phyloP scores from a whole-genome alignment of 2,329 filamentous ascomycete genomes.

The Colletotrichum sidae region DNA sequence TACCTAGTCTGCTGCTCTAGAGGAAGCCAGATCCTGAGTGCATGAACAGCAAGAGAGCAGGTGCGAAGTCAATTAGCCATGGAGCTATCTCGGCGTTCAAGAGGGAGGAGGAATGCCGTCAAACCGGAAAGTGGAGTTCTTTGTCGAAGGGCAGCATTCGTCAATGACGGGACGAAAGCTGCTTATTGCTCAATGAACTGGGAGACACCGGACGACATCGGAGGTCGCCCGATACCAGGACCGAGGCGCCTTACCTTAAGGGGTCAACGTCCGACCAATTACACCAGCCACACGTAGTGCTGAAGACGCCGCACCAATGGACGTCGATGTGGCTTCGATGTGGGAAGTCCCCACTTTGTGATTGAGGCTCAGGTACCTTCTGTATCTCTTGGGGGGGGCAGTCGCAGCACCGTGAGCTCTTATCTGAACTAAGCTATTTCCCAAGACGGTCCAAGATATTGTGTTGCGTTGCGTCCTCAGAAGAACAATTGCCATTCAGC shows the following conservation, averaged over 20 bases:
- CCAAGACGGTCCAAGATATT: conserved; percentile 6
- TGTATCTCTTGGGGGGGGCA: not conserved
- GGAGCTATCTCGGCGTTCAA: conserved; percentile 35
- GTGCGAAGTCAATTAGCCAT: not conserved
- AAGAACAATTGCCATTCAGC: too few species aligned
- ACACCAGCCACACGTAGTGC: conserved; percentile 16
- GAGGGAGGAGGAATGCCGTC: conserved; percentile 19
- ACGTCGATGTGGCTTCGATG: conserved; percentile 19
- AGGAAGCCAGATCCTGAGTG: not conserved
- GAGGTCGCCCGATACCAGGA: conserved; percentile 14
- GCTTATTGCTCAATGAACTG: not conserved
- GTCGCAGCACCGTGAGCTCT: not conserved
- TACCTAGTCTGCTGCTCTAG: too few species aligned
- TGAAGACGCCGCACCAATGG: not conserved
- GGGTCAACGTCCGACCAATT: conserved; percentile 7
- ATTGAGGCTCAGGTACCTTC: conserved; percentile 15
- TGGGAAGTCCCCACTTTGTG: conserved; percentile 7
- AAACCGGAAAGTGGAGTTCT: conserved; percentile 30
- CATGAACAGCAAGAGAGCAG: not conserved
- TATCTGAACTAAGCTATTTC: conserved; percentile 12
- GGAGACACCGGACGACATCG: conserved; percentile 33
- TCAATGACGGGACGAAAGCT: conserved; percentile 16
- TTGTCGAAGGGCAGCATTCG: conserved; percentile 1
- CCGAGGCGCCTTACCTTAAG: conserved; percentile 5
- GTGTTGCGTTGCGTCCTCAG: not conserved